phyloP scores from a whole-genome alignment of 352 stramenopile species.

The Phytophthora foliorum region DNA sequence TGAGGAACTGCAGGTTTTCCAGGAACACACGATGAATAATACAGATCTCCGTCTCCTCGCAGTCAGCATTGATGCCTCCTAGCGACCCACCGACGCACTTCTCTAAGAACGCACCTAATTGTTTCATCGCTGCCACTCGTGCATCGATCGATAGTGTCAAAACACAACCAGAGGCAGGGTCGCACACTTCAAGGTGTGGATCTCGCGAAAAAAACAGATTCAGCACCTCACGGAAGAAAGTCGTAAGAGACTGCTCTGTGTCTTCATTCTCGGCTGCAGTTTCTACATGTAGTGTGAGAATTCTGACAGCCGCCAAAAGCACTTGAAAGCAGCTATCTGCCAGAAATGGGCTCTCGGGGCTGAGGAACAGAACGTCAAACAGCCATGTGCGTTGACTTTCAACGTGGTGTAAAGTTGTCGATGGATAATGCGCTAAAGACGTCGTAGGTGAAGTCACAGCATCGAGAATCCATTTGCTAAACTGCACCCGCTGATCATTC shows the following conservation, averaged over 20 bases:
- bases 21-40: conserved; percentile 32
- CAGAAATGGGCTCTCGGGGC: conserved; percentile 33
- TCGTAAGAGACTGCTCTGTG: conserved; percentile 20
- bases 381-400: conserved; percentile 60
- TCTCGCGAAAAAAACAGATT: conserved; percentile 57
- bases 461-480: conserved; percentile 50
- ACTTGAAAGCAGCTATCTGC: conserved; percentile 42
- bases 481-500: conserved; percentile 26
- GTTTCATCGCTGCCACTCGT: conserved; percentile 26
- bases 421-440: conserved; percentile 4
- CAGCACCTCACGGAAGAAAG: conserved; percentile 42
- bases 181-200: conserved; percentile 40
- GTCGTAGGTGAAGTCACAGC: conserved; percentile 24
- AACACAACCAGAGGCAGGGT: conserved; percentile 43
- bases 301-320: conserved; percentile 28
- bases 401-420: conserved; percentile 9
- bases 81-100: conserved; percentile 22
- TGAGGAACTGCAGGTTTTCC: conserved; percentile 54
- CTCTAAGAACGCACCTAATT: conserved; percentile 42
- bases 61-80: not conserved
- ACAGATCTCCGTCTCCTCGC: not conserved
- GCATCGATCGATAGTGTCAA: conserved; percentile 37
- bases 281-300: conserved; percentile 33
- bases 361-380: conserved; percentile 69
- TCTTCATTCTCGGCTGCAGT: conserved; percentile 11